Conservation (phyloP, 306 rosid species). For the Arachis stenosperma region DNA sequence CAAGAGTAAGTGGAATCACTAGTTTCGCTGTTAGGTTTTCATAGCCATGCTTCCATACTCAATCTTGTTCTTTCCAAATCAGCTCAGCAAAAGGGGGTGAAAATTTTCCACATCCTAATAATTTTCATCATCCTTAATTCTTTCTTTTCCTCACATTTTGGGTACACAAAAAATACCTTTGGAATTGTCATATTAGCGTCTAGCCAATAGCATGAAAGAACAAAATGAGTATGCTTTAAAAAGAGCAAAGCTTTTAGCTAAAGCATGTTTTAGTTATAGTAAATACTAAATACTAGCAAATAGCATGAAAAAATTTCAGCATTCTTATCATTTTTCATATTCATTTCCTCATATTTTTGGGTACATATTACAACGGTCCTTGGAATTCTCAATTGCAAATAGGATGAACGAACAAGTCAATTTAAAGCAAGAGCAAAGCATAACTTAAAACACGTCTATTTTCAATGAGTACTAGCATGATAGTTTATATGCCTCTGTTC, state of each 20-base stretch:
- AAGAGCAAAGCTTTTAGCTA: no score
- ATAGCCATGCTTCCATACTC: neutral
- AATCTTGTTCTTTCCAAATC: conserved; percentile 1
- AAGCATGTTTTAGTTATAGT: no score
- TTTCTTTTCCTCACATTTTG: neutral
- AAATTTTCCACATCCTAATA: neutral
- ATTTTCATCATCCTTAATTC: neutral
- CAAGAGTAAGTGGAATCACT: conserved; percentile 62
- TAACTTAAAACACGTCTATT: neutral
- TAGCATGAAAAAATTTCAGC: no score
- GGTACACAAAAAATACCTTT: neutral
- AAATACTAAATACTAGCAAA: no score
- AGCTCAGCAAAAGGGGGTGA: conserved; percentile 6
- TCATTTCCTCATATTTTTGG: no score
- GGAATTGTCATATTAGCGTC: neutral
- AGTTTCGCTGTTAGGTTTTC: neutral
- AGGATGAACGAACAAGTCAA: neutral
- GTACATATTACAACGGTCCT: no score
- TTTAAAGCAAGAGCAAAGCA: neutral
- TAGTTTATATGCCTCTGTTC: conserved; percentile 7
- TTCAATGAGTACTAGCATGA: neutral
- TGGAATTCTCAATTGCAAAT: no score
- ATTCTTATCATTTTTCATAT: no score
- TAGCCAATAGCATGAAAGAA: neutral
- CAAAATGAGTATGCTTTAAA: neutral